Base-by-base conservation (phyloP, 2,329 filamentous ascomycete species). In the Pseudogymnoascus sp. region DNA sequence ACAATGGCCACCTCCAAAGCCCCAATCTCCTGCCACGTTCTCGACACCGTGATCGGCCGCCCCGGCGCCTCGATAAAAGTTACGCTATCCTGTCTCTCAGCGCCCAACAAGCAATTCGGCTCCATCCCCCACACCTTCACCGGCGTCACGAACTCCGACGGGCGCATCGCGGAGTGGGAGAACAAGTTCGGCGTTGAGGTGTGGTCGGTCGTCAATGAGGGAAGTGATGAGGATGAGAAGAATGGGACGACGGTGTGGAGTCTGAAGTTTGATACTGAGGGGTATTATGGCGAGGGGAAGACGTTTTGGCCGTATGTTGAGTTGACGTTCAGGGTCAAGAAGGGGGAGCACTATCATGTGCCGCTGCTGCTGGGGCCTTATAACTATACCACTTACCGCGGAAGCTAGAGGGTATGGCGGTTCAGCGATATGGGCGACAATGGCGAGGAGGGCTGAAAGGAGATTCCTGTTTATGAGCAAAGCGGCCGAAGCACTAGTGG, bases 21-120 rank as follows among this genome's bases (percentile, higher is more conserved):
- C 72, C 85, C 84, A 72, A 93, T 95, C 72, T 93, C 90, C 75
- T 93, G 90, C 80, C 90, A 95, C 80, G 84, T 93, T 75, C 89
- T 95, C 74, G 89, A 95, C 80, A 93, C 90, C 10, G 84, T 86
- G n/a, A 78, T 83, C 66, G 90, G 90, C 71, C 82, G 82, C 64
- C 90, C 90, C 21, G 90, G 85, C 14, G 76, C 81, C 63, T 79
- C 80, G 66, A 84, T 95, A 70, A 81, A 81, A 67, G 89, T 93
- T 64, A 85, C 69, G 14, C 60, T 69, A 64, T 44, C 64, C 72
- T 64, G 64, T 73, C 11, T 66, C 73, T 56, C 62, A 56, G 42
- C 60, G 66, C 60, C 67, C 69, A 62, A 69, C 72, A 59, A 73
- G 74, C 63, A 64, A 66, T 69, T 69, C 73, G 68, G 65, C 42